These are phyloP conservation scores for Aspergillus aculeatinus DNA, from an alignment of 2,329 filamentous ascomycete species.

Conservation along the genomic window DNA sequence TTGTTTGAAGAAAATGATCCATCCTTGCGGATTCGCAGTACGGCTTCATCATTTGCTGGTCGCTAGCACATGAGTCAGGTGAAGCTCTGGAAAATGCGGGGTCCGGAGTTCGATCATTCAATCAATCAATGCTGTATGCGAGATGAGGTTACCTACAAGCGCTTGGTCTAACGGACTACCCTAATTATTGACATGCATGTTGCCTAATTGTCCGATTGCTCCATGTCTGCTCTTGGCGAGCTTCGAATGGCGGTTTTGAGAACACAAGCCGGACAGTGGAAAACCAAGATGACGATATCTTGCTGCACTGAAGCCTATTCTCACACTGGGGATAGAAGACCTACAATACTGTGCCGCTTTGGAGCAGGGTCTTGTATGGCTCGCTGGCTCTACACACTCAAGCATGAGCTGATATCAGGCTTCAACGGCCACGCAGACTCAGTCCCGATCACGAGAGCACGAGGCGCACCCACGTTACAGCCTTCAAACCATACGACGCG, in stretches of 20 bases:
- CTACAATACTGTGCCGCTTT: no score
- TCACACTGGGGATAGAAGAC: neutral
- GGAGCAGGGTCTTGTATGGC: no score
- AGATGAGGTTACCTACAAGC: no score
- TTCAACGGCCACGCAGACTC: neutral
- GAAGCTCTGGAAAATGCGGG: no score
- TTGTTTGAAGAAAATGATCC: neutral
- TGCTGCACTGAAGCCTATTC: neutral
- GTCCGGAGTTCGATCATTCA: neutral
- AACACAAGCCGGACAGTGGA: neutral
- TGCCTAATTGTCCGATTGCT: neutral
- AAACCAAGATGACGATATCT: neutral
- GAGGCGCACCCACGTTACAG: neutral
- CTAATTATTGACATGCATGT: neutral
- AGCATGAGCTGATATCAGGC: neutral
- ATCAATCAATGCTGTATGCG: neutral
- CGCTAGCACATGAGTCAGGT: neutral
- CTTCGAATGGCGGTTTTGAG: neutral
- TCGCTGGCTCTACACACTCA: neutral
- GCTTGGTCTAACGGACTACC: no score
- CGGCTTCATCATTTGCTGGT: neutral
- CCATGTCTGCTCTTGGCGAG: neutral
- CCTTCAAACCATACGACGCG: no score
- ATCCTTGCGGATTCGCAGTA: neutral
- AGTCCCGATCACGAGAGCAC: neutral